Evolutionary conservation across 2,329 filamentous ascomycete species (phyloP).

Genomic region (Rutstroemia sp.): DNA sequence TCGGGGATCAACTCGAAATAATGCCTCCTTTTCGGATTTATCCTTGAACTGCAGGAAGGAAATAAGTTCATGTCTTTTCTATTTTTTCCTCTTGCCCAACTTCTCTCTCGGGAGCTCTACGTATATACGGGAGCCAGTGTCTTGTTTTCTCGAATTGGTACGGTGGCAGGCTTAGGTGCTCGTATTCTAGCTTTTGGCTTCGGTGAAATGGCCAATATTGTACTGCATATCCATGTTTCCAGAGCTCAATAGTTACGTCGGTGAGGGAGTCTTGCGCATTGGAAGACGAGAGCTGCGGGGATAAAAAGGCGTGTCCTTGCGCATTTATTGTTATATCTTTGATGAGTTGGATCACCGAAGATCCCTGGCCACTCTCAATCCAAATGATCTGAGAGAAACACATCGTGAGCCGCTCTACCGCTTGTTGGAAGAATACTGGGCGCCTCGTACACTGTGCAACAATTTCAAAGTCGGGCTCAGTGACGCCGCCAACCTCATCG

Average conservation of each 20-base stretch:
- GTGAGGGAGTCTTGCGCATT: constrained; percentile 12
- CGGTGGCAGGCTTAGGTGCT: constrained; percentile 25
- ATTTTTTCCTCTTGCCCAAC: too few relatives aligned
- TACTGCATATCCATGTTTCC: constrained; percentile 23
- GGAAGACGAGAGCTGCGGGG: too few relatives aligned
- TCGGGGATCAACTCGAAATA: neutral
- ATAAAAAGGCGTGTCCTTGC: too few relatives aligned
- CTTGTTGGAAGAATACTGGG: too few relatives aligned
- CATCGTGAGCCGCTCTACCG: too few relatives aligned
- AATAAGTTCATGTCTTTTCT: neutral
- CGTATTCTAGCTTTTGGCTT: constrained; percentile 20
- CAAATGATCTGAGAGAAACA: too few relatives aligned
- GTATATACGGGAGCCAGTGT: constrained; percentile 23
- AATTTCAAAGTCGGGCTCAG: too few relatives aligned
- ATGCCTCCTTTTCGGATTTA: neutral
- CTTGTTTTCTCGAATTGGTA: constrained; percentile 31
- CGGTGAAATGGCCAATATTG: constrained; percentile 28
- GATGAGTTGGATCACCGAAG: too few relatives aligned
- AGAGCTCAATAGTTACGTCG: constrained; percentile 24
- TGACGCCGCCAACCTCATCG: neutral
- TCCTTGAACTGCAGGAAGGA: neutral
- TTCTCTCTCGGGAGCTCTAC: neutral
- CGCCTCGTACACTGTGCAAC: too few relatives aligned
- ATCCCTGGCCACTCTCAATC: too few relatives aligned
- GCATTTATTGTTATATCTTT: too few relatives aligned